Evolutionary conservation across 768 basidiomycete species (phyloP).

Genomic region (Lentinus brumalis): DNA sequence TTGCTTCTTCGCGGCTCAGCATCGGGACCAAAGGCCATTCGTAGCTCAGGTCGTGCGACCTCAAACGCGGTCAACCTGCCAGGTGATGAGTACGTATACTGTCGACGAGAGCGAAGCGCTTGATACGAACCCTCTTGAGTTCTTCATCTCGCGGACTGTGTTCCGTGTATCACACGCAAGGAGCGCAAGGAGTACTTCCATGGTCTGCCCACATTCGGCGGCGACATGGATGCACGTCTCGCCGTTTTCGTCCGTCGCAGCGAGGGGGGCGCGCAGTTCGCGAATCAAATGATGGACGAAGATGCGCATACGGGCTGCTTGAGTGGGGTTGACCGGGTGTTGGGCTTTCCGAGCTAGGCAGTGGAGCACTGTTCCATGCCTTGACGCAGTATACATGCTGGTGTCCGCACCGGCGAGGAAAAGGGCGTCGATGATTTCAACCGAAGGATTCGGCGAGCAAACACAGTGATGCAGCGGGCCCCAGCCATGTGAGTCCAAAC

Average conservation of each 20-base stretch:
- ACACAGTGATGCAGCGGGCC: slow-evolving; percentile 73
- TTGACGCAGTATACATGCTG: slow-evolving; percentile 59
- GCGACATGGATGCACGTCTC: slow-evolving; percentile 83
- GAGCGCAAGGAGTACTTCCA: slow-evolving; percentile 62
- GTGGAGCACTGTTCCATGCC: slow-evolving; percentile 68
- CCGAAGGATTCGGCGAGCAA: slow-evolving; percentile 53
- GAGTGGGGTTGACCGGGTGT: slow-evolving; percentile 20
- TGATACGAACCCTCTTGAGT: slow-evolving; percentile 65
- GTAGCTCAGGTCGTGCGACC: slow-evolving; percentile 67
- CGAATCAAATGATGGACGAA: slow-evolving; percentile 69
- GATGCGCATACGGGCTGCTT: slow-evolving; percentile 45
- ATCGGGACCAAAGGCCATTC: slow-evolving; percentile 58
- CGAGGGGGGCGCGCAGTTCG: slow-evolving; percentile 69
- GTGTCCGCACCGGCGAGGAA: slow-evolving; percentile 79
- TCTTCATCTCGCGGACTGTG: slow-evolving; percentile 58
- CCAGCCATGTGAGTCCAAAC: slow-evolving; percentile 69
- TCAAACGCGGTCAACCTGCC: slow-evolving; percentile 65
- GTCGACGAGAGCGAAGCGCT: neutral
- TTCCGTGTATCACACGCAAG: slow-evolving; percentile 65
- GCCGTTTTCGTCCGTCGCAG: slow-evolving; percentile 63
- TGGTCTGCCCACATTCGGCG: slow-evolving; percentile 69
- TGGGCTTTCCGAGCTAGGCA: slow-evolving; percentile 51
- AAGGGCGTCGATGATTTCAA: slow-evolving; percentile 66
- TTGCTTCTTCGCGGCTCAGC: slow-evolving; percentile 47
- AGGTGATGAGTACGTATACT: neutral